Conservation (phyloP, 202 grass and related monocot species). For the Setaria viridis region DNA sequence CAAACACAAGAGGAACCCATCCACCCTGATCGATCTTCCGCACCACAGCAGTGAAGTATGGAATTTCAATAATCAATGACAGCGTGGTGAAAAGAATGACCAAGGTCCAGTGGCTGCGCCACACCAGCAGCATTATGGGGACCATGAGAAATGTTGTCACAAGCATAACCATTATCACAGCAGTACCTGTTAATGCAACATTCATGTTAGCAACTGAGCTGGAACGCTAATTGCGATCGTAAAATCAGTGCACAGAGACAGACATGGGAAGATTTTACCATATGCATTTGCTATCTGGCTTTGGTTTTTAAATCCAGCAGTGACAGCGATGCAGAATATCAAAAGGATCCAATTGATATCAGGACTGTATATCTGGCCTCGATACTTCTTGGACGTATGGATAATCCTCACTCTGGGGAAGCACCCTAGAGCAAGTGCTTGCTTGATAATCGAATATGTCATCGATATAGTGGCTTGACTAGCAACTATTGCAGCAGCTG, state of each 20-base stretch:
- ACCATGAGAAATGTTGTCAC: conserved; percentile 86
- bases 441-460: conserved; percentile 81
- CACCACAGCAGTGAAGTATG: conserved; percentile 62
- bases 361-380: conserved; percentile 84
- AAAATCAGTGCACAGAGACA: background rate
- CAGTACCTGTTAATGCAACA: conserved; percentile 58
- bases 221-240: background rate
- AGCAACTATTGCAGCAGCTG: conserved; percentile 69
- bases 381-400: conserved; percentile 77
- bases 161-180: conserved; percentile 84
- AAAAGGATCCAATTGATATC: conserved; percentile 84
- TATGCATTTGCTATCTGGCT: conserved; percentile 86
- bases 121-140: conserved; percentile 82
- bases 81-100: conserved; percentile 57
- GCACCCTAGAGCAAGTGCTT: conserved; percentile 78
- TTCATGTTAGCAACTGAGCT: conserved; percentile 30
- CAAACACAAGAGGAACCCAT: conserved; percentile 71
- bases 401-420: conserved; percentile 81
- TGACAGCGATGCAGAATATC: conserved; percentile 75
- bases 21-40: conserved; percentile 77
- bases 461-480: conserved; percentile 86
- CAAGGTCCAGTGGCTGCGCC: conserved; percentile 81
- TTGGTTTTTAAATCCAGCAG: conserved; percentile 76
- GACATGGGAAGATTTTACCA: conserved; percentile 44
- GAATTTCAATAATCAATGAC: conserved; percentile 64